Percentiles rank a stretch among this genome's conserved stretches.
Conservation (phyloP, 805 yeast genomes). For the Peterozyma toletana region DNA sequence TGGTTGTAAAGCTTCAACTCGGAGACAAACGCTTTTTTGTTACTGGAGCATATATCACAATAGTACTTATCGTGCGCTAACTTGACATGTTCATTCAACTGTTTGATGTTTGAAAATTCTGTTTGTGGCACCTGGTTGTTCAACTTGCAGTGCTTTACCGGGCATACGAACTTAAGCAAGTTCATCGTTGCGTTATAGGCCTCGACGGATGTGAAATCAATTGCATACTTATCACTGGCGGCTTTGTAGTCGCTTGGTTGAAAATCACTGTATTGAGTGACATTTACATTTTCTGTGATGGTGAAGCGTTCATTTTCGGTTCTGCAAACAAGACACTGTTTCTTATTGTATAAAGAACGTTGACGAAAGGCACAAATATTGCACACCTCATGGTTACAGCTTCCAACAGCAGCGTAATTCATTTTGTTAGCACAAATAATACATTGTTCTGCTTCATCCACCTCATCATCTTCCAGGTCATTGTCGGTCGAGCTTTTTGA, state of each 20-base stretch:
- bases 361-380: conserved; percentile 78
- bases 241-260: conserved; percentile 22
- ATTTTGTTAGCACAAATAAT: conserved; percentile 79
- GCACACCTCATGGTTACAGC: conserved; percentile 83
- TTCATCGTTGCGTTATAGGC: conserved; percentile 40
- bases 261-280: conserved; percentile 30
- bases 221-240: conserved; percentile 37
- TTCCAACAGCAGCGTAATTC: conserved; percentile 58
- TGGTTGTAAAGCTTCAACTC: conserved; percentile 61
- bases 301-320: conserved; percentile 52
- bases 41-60: conserved; percentile 73
- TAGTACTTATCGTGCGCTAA: conserved; percentile 53
- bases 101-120: conserved; percentile 42
- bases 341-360: conserved; percentile 69
- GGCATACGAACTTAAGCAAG: conserved; percentile 52
- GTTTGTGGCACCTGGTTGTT: conserved; percentile 17
- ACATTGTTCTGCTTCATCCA: conserved; percentile 44
- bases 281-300: conserved; percentile 40
- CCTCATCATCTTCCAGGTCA: conserved; percentile 17
- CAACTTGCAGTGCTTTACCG: conserved; percentile 27
- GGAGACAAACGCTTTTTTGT: conserved; percentile 67
- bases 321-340: conserved; percentile 79
- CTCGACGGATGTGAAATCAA: conserved; percentile 51
- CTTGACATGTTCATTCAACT: conserved; percentile 58
- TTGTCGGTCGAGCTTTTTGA: too few species aligned